Base-by-base conservation (phyloP, 768 basidiomycete species). In the Podaxis sp. region DNA sequence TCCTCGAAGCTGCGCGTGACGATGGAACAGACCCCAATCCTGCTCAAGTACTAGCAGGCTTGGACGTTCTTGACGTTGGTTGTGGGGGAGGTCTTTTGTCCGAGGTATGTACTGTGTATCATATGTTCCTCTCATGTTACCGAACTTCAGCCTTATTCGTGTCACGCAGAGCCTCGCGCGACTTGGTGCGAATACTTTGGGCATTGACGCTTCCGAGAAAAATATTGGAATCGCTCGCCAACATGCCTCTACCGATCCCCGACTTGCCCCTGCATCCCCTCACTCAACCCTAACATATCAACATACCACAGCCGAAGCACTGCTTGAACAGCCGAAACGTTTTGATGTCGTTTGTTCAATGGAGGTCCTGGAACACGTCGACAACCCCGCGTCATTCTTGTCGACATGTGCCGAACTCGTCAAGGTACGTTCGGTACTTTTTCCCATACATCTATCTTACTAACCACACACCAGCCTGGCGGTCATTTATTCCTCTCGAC, bases 361-460 rank as follows among this genome's bases (percentile, higher is more conserved):
- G 93, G 97, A 99, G 74, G 96, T 99, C 7, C 72, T 99, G 33
- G 97, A 99, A 76, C 97, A 99, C 70, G 97, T 99, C 55, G 92
- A 97, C 71, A 89, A 96, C 69, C 96, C 97, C 1, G 80, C 85
- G 5, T 80, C 82, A 6, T 99, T 99, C 73, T 81, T 99, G 54
- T 79, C 84, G 29, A 86, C 89, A 41, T 90, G 94, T 66, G 91
- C 91, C 0, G 81, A 89, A 62, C 82, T 98, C 33, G 85, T 96
- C 66, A 98, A 97, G 79, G 96, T 94, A 25, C 25, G 5, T 55
- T 27, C 5, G 11, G 8, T 24, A 47, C 55, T 50, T 25, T 25
- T 38, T 19, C 27, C 12, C 12, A 13, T 50, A 33, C 57, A 25
- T 4, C 25, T 22, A 24, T 41, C 41, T 41, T 36, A 38, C 24